Evolutionary conservation across 371 early-diverging fungal species (phyloP).

Genomic region (Mortierella sp.): DNA sequence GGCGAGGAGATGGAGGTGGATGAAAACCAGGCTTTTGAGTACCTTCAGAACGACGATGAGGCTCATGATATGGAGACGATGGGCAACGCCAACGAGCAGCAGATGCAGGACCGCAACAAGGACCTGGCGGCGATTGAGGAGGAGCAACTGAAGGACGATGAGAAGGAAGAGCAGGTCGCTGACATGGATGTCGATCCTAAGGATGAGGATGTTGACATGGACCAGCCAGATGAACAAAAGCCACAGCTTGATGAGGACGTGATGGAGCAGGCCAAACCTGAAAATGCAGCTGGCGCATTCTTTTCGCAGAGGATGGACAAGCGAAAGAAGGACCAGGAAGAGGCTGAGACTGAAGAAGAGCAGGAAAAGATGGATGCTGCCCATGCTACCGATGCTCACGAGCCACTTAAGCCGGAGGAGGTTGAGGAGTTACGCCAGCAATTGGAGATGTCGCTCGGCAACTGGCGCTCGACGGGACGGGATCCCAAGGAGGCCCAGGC

Average conservation of each 20-base stretch:
- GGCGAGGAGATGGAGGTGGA: constrained; percentile 64
- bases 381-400: constrained; percentile 57
- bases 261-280: constrained; percentile 44
- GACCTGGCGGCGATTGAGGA: constrained; percentile 67
- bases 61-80: constrained; percentile 82
- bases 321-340: constrained; percentile 46
- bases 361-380: constrained; percentile 26
- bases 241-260: constrained; percentile 49
- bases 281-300: constrained; percentile 52
- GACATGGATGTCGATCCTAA: constrained; percentile 69
- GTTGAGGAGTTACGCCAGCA: constrained; percentile 72
- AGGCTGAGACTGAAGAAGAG: constrained; percentile 49
- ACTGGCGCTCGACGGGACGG: constrained; percentile 71
- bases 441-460: constrained; percentile 62
- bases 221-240: constrained; percentile 55
- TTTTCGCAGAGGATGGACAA: constrained; percentile 54
- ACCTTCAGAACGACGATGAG: constrained; percentile 80
- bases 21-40: constrained; percentile 78
- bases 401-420: constrained; percentile 70
- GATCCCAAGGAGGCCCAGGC: constrained; percentile 75
- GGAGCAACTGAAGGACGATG: constrained; percentile 61
- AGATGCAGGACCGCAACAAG: constrained; percentile 70
- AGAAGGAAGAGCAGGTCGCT: constrained; percentile 62
- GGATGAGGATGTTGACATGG: constrained; percentile 59
- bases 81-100: constrained; percentile 81